Evolutionary conservation across 2,329 filamentous ascomycete species (phyloP).

Genomic region (Hysterium pulicare): DNA sequence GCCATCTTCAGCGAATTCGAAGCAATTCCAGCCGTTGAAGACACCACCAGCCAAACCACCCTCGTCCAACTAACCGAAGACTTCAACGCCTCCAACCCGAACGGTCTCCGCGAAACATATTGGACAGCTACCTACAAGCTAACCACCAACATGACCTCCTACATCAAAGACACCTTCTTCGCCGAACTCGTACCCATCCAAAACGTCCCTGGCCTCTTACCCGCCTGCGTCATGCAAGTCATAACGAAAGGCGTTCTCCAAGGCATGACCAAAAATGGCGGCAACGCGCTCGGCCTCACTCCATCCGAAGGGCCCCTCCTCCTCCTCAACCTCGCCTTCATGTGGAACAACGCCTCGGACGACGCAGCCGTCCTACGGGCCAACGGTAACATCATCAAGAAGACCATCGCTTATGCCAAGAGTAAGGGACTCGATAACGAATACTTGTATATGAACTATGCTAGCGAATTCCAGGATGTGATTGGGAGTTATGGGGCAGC

Average conservation of each 20-base stretch:
- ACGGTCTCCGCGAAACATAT: conserved; percentile 26
- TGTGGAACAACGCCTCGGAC: conserved; percentile 21
- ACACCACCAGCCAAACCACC: conserved; percentile 17
- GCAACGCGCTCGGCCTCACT: conserved; percentile 29
- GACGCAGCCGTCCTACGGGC: conserved; percentile 20
- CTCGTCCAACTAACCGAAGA: conserved; percentile 31
- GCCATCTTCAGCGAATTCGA: conserved; percentile 25
- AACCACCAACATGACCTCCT: conserved; percentile 15
- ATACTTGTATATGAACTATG: conserved; percentile 50
- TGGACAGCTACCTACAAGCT: conserved; percentile 27
- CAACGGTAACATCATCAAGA: conserved; percentile 14
- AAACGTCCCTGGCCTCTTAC: conserved; percentile 17
- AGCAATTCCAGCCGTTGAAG: conserved; percentile 13
- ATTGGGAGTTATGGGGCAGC: conserved; percentile 41
- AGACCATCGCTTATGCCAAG: conserved; percentile 18
- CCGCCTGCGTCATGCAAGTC: conserved; percentile 22
- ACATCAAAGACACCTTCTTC: conserved; percentile 22
- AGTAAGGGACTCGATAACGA: not conserved
- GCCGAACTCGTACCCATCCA: conserved; percentile 17
- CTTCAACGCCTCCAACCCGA: conserved; percentile 31
- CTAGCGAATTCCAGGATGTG: conserved; percentile 42
- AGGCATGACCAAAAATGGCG: conserved; percentile 20
- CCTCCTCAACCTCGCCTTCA: conserved; percentile 15
- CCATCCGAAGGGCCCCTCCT: conserved; percentile 15
- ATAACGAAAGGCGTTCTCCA: conserved; percentile 21